phyloP scores from a whole-genome alignment of 1,284 basidiomycete genomes.

The Marasmius oreades region DNA sequence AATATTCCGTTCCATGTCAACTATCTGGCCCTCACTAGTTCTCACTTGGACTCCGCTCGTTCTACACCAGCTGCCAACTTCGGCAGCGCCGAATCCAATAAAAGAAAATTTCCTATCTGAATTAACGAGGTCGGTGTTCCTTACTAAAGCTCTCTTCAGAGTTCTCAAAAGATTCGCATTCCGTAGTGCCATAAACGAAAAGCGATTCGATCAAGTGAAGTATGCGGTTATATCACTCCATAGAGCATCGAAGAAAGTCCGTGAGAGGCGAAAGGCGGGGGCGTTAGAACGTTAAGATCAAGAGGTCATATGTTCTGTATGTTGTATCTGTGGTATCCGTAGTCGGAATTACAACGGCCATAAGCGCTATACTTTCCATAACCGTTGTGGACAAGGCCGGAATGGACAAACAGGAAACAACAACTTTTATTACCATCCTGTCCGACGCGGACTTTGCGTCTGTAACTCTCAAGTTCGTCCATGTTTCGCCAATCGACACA shows the following conservation, averaged over 20 bases:
- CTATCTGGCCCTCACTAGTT: slow-evolving; percentile 66
- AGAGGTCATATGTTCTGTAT: slow-evolving; percentile 19
- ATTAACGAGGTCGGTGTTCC: slow-evolving; percentile 60
- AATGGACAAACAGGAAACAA: slow-evolving; percentile 5
- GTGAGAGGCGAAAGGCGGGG: slow-evolving; percentile 58
- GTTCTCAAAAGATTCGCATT: slow-evolving; percentile 4
- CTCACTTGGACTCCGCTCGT: slow-evolving; percentile 71
- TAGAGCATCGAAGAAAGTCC: slow-evolving; percentile 63
- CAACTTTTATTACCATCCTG: neutral
- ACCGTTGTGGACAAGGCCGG: neutral
- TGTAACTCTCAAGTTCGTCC: slow-evolving; percentile 8
- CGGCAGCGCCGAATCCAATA: slow-evolving; percentile 61
- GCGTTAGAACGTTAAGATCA: slow-evolving; percentile 35
- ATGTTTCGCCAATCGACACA: slow-evolving; percentile 64
- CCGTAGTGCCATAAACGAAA: slow-evolving; percentile 56
- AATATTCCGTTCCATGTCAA: slow-evolving; percentile 71
- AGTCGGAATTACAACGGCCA: neutral
- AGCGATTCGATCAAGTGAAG: slow-evolving; percentile 76
- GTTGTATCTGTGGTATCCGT: slow-evolving; percentile 1
- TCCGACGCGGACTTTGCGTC: neutral
- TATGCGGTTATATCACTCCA: slow-evolving; percentile 65
- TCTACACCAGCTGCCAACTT: slow-evolving; percentile 67
- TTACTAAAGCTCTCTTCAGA: slow-evolving; percentile 8
- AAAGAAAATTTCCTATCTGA: slow-evolving; percentile 75
- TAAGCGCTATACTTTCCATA: neutral